Conservation (phyloP, 2,329 filamentous ascomycete species). For the Botryosphaeria dothidea region DNA sequence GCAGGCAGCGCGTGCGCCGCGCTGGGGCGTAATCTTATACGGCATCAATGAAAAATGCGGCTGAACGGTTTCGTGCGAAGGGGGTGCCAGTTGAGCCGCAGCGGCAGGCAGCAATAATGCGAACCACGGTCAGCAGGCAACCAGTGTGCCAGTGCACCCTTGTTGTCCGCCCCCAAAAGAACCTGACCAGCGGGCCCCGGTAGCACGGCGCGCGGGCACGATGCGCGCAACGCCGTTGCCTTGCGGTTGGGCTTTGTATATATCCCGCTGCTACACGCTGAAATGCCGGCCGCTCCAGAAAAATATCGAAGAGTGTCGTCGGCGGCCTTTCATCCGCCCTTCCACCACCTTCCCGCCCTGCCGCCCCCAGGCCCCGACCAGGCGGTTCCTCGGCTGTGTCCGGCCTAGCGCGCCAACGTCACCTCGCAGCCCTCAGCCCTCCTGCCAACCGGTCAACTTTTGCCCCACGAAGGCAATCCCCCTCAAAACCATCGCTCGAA, state of each 20-base stretch:
- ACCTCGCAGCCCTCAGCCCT: background rate
- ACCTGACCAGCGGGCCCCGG: background rate
- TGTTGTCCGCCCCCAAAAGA: background rate
- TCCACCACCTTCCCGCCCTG: background rate
- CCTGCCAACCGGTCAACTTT: background rate
- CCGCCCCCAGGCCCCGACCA: constrained; percentile 1
- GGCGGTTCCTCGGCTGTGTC: constrained; percentile 9
- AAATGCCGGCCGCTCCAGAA: background rate
- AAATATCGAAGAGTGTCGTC: background rate
- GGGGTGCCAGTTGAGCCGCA: constrained; percentile 8
- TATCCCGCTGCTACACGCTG: background rate
- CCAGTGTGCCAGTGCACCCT: background rate
- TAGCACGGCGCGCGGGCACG: background rate
- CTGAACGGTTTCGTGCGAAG: constrained; percentile 10
- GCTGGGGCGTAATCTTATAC: background rate
- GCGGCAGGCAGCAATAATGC: constrained; percentile 15
- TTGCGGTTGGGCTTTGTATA: background rate
- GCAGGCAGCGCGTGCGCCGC: too few relatives aligned
- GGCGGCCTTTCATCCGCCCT: background rate
- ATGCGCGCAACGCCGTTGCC: background rate
- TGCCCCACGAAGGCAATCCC: background rate
- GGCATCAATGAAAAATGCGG: background rate
- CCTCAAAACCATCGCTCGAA: background rate
- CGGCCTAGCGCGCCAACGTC: constrained; percentile 3
- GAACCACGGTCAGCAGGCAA: constrained; percentile 17